Evolutionary conservation across 805 yeast species (phyloP).

Genomic region (Metschnikowia koreensis): DNA sequence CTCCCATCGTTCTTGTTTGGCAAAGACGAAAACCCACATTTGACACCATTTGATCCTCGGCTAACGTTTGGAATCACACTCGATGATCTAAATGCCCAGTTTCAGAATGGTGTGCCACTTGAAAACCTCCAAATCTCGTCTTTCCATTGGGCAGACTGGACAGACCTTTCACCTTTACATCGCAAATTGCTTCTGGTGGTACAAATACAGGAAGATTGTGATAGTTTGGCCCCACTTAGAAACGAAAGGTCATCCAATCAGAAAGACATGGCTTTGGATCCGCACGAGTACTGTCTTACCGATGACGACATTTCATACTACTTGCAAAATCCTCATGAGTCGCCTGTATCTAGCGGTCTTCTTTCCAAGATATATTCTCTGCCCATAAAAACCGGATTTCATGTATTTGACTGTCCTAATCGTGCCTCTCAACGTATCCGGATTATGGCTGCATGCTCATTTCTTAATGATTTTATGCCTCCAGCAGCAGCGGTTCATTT

Average conservation of each 20-base stretch:
- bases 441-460: conserved; percentile 36
- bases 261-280: neutral
- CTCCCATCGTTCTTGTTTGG: conserved; percentile 9
- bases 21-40: conserved; percentile 9
- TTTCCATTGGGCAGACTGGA: conserved; percentile 24
- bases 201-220: conserved; percentile 5
- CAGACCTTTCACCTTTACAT: conserved; percentile 12
- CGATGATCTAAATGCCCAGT: conserved; percentile 14
- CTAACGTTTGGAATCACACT: conserved; percentile 19
- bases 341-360: neutral
- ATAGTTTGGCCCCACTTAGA: neutral
- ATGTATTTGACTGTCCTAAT: conserved; percentile 34
- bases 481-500: conserved; percentile 34
- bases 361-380: conserved; percentile 1
- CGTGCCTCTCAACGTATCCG: conserved; percentile 29
- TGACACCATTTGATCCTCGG: conserved; percentile 21
- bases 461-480: conserved; percentile 41
- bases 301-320: neutral
- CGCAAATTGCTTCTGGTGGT: conserved; percentile 3
- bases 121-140: conserved; percentile 1
- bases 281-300: conserved; percentile 1
- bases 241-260: neutral
- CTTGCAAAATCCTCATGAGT: neutral
- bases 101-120: conserved; percentile 6
- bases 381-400: conserved; percentile 34